Conservation (phyloP, 805 yeast genomes). For the Wickerhamomyces bisporus region DNA sequence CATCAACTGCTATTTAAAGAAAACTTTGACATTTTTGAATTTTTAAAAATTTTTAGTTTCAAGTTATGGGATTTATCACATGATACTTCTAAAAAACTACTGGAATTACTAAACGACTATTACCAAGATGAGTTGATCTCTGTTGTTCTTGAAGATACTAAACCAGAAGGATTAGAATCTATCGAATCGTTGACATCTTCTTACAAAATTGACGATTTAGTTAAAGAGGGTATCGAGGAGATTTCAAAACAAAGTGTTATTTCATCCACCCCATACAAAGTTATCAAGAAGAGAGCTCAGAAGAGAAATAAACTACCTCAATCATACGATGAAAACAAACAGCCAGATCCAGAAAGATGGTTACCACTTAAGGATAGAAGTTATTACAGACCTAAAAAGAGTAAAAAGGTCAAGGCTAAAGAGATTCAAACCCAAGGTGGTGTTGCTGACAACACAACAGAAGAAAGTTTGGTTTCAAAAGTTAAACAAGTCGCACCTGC, state of each 20-base stretch:
- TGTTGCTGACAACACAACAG: conserved; percentile 40
- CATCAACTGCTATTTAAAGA: conserved; percentile 6
- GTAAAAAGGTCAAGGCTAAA: conserved; percentile 32
- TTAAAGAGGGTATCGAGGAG: conserved; percentile 17
- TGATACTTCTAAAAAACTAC: conserved; percentile 7
- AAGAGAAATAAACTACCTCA: conserved; percentile 34
- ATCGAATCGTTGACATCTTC: conserved; percentile 24
- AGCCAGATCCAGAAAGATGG: conserved; percentile 80
- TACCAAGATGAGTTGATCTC: conserved; percentile 23
- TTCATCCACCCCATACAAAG: conserved; percentile 9
- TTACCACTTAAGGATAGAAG: conserved; percentile 82
- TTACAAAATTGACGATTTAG: conserved; percentile 28
- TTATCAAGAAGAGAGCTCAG: conserved; percentile 27
- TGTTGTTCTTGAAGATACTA: conserved; percentile 24
- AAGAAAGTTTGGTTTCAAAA: conserved; percentile 24
- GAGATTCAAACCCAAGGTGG: conserved; percentile 70
- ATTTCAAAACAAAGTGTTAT: conserved; percentile 12
- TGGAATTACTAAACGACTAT: conserved; percentile 24
- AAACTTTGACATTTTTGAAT: conserved; percentile 21
- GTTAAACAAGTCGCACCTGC: conserved; percentile 4
- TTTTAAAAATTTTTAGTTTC: conserved; percentile 30
- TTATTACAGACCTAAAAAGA: conserved; percentile 73
- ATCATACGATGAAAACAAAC: conserved; percentile 33
- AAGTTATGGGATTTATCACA: conserved; percentile 26
- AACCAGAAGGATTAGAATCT: conserved; percentile 18